Base-by-base conservation (phyloP, 371 early-diverging fungal genomes). In the Mucor mucedo region DNA sequence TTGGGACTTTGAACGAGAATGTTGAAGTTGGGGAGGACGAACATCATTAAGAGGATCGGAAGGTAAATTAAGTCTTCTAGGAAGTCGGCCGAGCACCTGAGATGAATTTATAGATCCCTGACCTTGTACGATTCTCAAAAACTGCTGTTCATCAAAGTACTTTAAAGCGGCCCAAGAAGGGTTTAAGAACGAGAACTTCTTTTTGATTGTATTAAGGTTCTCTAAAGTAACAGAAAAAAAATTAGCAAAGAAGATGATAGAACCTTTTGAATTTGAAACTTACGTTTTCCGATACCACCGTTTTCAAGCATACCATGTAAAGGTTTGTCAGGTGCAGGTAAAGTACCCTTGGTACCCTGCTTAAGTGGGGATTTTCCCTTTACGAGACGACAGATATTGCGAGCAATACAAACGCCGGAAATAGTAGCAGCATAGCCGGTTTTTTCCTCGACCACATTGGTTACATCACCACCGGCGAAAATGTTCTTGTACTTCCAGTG, bases 381-480 rank as follows among this genome's bases (percentile, higher is more conserved):
- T n/a, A 77, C 79, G 10, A 80, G 8, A 10, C 83, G 73, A 35
- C 78, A 78, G 13, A 83, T 83, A 44, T 83, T 83, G 11, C 83
- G 71, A 11, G 83, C 83, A 54, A 83, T 83, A 44, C 77, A 77
- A 9, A 83, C 78, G n/a, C 80, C 83, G 38, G 78, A 79, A 55
- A 84, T 69, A 21, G 84, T 85, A 29, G 86, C 87, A 49, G 87
- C 83, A 29, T 84, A 83, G 29, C 82, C 87, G n/a, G 86, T 84
- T 65, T 86, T 85, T 71, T 87, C 86, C 59, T 87, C 88, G 21
- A 78, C 74, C 0, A 83, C 76, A 28, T 87, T 84, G 39, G 84
- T 80, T 28, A 85, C 86, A 63, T 91, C 91, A 5, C 91, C 91
- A 2, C 88, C 86, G 2, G 89, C 84, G 66, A 90, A 90, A 56